A percentile compares a stretch with the other conserved stretches of the same genome.
Conservation (phyloP, 257 asterid species). For the Przewalskia tangutica region DNA sequence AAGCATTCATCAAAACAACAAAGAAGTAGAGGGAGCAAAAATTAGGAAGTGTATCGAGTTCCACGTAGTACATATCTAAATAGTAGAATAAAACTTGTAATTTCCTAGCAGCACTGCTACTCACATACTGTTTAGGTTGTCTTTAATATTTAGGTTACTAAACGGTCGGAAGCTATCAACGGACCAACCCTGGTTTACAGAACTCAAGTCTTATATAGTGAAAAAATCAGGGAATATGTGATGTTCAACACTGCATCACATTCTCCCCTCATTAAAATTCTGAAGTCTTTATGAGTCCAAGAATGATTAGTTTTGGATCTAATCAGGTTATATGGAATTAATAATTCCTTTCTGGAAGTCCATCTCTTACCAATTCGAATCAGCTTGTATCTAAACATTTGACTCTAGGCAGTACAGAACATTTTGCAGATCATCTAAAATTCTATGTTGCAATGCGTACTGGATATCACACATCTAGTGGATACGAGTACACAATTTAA, state of each 20-base stretch:
- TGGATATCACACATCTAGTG: neutral
- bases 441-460: neutral
- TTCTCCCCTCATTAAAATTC: neutral
- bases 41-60: neutral
- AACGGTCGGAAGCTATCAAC: neutral
- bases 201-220: neutral
- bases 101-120: neutral
- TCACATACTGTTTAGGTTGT: neutral
- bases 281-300: neutral
- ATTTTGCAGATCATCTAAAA: neutral
- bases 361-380: neutral
- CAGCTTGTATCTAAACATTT: neutral
- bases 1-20: neutral
- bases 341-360: neutral
- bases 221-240: neutral
- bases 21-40: neutral
- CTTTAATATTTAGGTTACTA: neutral
- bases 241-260: neutral
- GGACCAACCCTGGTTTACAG: neutral
- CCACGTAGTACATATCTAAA: neutral
- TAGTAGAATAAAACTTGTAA: neutral
- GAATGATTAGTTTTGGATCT: neutral
- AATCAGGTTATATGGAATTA: neutral
- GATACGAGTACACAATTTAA: neutral
- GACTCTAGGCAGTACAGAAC: neutral